A percentile compares a stretch with the other conserved stretches of the same genome.
Conservation (phyloP, 2,329 filamentous ascomycete genomes). For the Amauroascus niger region DNA sequence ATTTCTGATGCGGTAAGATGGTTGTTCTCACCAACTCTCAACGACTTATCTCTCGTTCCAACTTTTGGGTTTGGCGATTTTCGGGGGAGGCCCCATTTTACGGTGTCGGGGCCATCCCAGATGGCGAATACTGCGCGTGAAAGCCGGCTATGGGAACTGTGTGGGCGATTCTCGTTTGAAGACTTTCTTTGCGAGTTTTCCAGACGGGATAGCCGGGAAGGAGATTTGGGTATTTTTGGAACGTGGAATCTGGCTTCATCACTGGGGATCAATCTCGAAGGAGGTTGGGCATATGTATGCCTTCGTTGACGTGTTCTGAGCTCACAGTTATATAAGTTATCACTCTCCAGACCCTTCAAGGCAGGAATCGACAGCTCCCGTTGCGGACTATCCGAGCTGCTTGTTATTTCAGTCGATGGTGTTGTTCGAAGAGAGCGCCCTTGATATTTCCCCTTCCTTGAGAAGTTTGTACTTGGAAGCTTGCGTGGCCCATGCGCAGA, state of each 20-base stretch:
- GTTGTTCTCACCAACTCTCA: neutral
- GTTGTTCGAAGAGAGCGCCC: conserved; percentile 26
- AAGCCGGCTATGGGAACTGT: conserved; percentile 12
- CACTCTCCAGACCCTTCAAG: conserved; percentile 15
- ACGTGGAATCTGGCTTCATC: neutral
- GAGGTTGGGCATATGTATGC: conserved; percentile 35
- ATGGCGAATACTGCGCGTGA: conserved; percentile 10
- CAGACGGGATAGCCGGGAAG: neutral
- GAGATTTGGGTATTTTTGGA: neutral
- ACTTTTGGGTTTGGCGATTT: neutral
- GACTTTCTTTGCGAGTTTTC: conserved; percentile 1
- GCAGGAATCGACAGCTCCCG: conserved; percentile 18
- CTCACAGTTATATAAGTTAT: conserved; percentile 4
- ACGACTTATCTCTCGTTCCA: neutral
- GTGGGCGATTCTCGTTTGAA: conserved; percentile 7
- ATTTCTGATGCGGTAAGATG: neutral
- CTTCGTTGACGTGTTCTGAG: conserved; percentile 23
- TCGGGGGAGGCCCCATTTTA: neutral
- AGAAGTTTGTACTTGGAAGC: conserved; percentile 21
- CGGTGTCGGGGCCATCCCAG: conserved; percentile 7
- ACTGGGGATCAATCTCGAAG: conserved; percentile 20
- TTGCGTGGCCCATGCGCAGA: conserved; percentile 12
- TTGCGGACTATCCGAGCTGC: conserved; percentile 19
- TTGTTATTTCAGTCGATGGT: conserved; percentile 26
- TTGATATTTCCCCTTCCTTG: conserved; percentile 26